Percentiles rank a stretch among this genome's conserved stretches.
phyloP scores from a whole-genome alignment of 805 yeast genomes.

The Wickerhamomyces chambardii region DNA sequence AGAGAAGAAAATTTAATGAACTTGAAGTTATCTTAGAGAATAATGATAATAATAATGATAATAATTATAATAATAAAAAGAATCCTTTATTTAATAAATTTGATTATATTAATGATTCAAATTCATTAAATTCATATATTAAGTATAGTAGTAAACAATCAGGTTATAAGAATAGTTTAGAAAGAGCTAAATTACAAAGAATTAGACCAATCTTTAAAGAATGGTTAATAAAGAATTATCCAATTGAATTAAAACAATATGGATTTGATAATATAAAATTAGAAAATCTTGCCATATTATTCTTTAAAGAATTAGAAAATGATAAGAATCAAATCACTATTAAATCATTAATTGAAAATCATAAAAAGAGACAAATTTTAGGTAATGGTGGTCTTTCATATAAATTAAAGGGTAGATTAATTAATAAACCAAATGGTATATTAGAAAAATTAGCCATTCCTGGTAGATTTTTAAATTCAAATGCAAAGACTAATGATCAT shows the following conservation, averaged over 20 bases:
- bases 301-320: constrained; percentile 18
- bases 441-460: constrained; percentile 46
- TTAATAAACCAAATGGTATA: constrained; percentile 65
- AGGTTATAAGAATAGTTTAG: constrained; percentile 1
- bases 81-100: constrained; percentile 24
- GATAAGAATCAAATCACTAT: not conserved
- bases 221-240: constrained; percentile 46
- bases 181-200: constrained; percentile 6
- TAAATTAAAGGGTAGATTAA: constrained; percentile 55
- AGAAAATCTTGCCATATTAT: constrained; percentile 16
- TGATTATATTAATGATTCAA: not conserved
- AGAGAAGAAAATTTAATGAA: constrained; percentile 60
- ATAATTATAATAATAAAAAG: constrained; percentile 13
- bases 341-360: constrained; percentile 3
- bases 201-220: constrained; percentile 38
- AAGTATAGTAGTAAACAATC: not conserved
- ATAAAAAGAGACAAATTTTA: constrained; percentile 26
- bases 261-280: constrained; percentile 22
- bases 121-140: too few species aligned
- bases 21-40: constrained; percentile 35
- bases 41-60: constrained; percentile 13
- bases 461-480: constrained; percentile 51
- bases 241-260: constrained; percentile 25
- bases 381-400: constrained; percentile 79
- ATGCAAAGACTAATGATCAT: constrained; percentile 28